phyloP scores from a whole-genome alignment of 495 filamentous ascomycete species.

The Aspergillus nidulans region DNA sequence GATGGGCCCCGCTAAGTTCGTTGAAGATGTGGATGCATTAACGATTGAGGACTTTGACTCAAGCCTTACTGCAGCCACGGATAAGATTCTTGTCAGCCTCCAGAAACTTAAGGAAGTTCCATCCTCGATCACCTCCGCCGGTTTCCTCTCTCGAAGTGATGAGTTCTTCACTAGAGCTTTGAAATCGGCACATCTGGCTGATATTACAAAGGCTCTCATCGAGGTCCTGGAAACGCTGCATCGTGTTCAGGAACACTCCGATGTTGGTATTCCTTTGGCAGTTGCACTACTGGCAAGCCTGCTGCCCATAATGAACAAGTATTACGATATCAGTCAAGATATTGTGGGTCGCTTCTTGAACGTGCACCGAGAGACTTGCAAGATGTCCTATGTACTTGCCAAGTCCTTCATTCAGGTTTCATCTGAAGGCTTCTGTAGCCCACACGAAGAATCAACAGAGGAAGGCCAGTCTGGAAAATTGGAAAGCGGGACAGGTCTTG shows the following conservation, averaged over 20 bases:
- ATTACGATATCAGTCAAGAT: slow-evolving; percentile 53
- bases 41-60: slow-evolving; percentile 46
- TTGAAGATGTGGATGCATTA: slow-evolving; percentile 15
- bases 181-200: slow-evolving; percentile 52
- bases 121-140: slow-evolving; percentile 50
- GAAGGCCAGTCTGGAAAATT: slow-evolving; percentile 66
- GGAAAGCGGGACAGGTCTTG: slow-evolving; percentile 93
- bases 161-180: slow-evolving; percentile 51
- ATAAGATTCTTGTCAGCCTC: slow-evolving; percentile 67
- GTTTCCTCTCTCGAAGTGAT: slow-evolving; percentile 61
- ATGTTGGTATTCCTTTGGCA: slow-evolving; percentile 39
- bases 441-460: slow-evolving; percentile 68
- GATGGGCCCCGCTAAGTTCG: slow-evolving; percentile 4
- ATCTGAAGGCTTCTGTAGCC: slow-evolving; percentile 85
- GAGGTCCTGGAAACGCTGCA: slow-evolving; percentile 47
- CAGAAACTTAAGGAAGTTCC: slow-evolving; percentile 65
- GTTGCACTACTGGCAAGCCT: slow-evolving; percentile 61
- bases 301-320: slow-evolving; percentile 71
- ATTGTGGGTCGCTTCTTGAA: slow-evolving; percentile 47
- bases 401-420: slow-evolving; percentile 72
- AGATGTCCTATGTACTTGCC: slow-evolving; percentile 66
- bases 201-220: slow-evolving; percentile 50
- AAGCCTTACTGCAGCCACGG: slow-evolving; percentile 53
- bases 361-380: slow-evolving; percentile 65
- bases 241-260: slow-evolving; percentile 40